A percentile compares a stretch with the other conserved stretches of the same genome.
phyloP scores from a whole-genome alignment of 805 yeast genomes.

The Hanseniaspora occidentalis region DNA sequence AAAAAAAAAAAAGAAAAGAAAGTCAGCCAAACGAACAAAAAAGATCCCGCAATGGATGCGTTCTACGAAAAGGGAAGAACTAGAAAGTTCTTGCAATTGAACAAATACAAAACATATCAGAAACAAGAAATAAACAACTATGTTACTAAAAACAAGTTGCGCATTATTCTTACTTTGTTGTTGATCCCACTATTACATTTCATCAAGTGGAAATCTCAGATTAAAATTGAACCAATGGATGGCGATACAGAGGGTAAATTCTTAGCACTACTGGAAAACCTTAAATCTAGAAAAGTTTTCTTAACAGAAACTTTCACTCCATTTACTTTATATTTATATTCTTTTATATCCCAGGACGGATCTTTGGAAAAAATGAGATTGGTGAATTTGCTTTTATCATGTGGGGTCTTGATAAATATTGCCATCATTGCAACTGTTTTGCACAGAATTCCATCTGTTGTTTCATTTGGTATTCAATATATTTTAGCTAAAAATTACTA shows the following conservation, averaged over 20 bases:
- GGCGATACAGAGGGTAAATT: neutral
- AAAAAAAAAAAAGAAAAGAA: too few species aligned
- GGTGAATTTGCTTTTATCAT: neutral
- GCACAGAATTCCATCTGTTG: neutral
- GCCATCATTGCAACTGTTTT: neutral
- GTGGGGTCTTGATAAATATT: neutral
- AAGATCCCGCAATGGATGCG: too few species aligned
- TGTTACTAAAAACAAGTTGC: too few species aligned
- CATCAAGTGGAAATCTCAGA: neutral
- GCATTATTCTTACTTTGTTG: neutral
- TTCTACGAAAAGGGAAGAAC: neutral
- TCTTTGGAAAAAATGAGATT: neutral
- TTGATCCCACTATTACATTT: neutral
- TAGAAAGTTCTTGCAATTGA: neutral
- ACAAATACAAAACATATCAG: neutral
- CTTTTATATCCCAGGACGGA: neutral
- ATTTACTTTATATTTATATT: neutral
- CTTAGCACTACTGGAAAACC: neutral
- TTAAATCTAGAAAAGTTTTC: neutral
- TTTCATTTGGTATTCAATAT: neutral
- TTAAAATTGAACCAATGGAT: neutral
- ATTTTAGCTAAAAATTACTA: neutral
- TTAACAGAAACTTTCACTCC: neutral
- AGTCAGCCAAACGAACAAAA: too few species aligned
- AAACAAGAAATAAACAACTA: neutral